Evolutionary conservation across 2,329 filamentous ascomycete species (phyloP).

Genomic region (Mariannaea sp.): DNA sequence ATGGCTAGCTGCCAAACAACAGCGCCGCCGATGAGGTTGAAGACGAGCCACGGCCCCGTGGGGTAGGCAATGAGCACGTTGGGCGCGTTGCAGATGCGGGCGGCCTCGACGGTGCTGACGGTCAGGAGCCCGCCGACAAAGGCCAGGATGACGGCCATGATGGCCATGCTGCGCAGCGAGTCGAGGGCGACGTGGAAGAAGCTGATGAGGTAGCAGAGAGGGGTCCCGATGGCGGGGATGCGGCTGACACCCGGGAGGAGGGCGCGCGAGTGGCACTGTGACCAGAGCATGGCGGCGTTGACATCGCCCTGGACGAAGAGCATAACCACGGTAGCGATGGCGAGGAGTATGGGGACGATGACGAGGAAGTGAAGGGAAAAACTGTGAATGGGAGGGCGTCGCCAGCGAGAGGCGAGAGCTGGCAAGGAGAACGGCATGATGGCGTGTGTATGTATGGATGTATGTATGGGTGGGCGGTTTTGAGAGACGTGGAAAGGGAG

Average conservation of each 20-base stretch:
- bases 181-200: conserved; percentile 53
- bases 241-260: conserved; percentile 51
- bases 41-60: conserved; percentile 52
- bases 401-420: conserved; percentile 21
- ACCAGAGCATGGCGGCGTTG: conserved; percentile 57
- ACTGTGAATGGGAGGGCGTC: conserved; percentile 54
- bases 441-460: neutral
- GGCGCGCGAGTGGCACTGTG: conserved; percentile 56
- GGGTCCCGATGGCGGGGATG: conserved; percentile 52
- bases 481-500: too few species aligned
- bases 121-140: conserved; percentile 55
- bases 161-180: conserved; percentile 47
- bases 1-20: conserved; percentile 58
- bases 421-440: conserved; percentile 20
- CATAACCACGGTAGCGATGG: conserved; percentile 46
- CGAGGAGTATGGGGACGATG: conserved; percentile 54
- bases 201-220: conserved; percentile 55
- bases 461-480: too few species aligned
- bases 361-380: conserved; percentile 58
- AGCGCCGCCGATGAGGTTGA: conserved; percentile 55
- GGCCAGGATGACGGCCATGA: conserved; percentile 49
- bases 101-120: conserved; percentile 55
- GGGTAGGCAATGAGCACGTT: conserved; percentile 46
- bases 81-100: conserved; percentile 48
- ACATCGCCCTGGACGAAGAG: conserved; percentile 55